Evolutionary conservation across 805 yeast species (phyloP).

Genomic region (Groenewaldozyma tartarivorans): DNA sequence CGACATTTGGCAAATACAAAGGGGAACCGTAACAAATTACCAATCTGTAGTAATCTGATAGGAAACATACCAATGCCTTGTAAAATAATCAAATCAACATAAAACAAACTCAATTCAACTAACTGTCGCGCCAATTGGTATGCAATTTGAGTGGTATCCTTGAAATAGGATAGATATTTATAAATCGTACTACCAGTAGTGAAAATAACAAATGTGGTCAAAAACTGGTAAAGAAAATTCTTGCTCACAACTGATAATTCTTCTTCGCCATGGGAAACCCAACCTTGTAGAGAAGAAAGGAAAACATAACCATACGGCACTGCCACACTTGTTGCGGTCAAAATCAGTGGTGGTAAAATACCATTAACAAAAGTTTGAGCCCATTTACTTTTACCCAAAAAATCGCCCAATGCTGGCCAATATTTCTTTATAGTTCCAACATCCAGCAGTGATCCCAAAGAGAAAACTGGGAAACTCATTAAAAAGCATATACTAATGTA

Average conservation of each 20-base stretch:
- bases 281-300: constrained; percentile 78
- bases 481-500: constrained; percentile 44
- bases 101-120: constrained; percentile 70
- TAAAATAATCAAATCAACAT: constrained; percentile 74
- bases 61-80: constrained; percentile 89
- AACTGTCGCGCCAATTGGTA: constrained; percentile 76
- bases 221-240: constrained; percentile 90
- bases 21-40: constrained; percentile 68
- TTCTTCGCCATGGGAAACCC: constrained; percentile 84
- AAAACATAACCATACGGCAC: constrained; percentile 83
- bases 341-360: constrained; percentile 81
- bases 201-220: constrained; percentile 85
- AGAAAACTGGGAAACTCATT: background rate
- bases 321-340: constrained; percentile 70
- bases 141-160: constrained; percentile 86
- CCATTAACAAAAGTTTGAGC: constrained; percentile 77
- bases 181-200: constrained; percentile 91
- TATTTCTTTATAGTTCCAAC: constrained; percentile 65
- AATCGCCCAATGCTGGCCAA: constrained; percentile 73
- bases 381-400: constrained; percentile 56
- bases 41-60: constrained; percentile 70
- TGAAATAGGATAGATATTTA: constrained; percentile 64
- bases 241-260: constrained; percentile 84
- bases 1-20: constrained; percentile 53
- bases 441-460: constrained; percentile 69